Evolutionary conservation across 306 rosid species (phyloP), one percentile per base, ranked within the genome.

Genomic region (Canavalia gladiata): DNA sequence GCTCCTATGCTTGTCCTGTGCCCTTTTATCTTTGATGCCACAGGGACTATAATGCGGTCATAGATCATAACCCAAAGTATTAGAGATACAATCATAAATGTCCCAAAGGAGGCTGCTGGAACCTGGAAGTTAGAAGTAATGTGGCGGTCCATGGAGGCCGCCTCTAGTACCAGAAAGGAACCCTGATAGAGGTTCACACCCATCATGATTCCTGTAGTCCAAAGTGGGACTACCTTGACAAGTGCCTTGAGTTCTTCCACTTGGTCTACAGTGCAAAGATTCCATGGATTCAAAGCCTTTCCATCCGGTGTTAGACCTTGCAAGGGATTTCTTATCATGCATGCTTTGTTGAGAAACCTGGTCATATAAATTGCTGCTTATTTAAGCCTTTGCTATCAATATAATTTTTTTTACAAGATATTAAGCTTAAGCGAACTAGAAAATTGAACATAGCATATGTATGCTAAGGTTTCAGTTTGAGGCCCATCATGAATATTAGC

Each of bases 291-390:
- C 18, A 47, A 42, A 68, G 84, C 81, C 7, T 12, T 73, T 81
- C 88, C 86, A 0, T 84, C 87, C 29, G 49, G 63, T 66, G 66
- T 70, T 7, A 73, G 72, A 58, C 66, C 84, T 50, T 76, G 58
- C 30, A 2, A 52, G 6, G 79, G 75, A 74, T 84, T 72, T 43
- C 8, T 77, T 5, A 81, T 77, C 5, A 85, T 74, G 81, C 90
- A 89, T 7, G 92, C 92, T 80, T 89, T 85, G 82, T 85, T 87
- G 35, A 87, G 85, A 68, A 82, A 82, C 81, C 85, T 82, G 11
- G 28, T 8, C 31, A 75, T 46, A 7, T 54, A 56, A 66, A 34
- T 45, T 34, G 49, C 35, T 47, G 49, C 68, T 52, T 30, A 13
- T 8, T 67, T 67, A 39, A 52, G 67, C 75, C 67, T 30, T 52